Conservation (phyloP, 352 stramenopile species). For the Phytophthora sojae region DNA sequence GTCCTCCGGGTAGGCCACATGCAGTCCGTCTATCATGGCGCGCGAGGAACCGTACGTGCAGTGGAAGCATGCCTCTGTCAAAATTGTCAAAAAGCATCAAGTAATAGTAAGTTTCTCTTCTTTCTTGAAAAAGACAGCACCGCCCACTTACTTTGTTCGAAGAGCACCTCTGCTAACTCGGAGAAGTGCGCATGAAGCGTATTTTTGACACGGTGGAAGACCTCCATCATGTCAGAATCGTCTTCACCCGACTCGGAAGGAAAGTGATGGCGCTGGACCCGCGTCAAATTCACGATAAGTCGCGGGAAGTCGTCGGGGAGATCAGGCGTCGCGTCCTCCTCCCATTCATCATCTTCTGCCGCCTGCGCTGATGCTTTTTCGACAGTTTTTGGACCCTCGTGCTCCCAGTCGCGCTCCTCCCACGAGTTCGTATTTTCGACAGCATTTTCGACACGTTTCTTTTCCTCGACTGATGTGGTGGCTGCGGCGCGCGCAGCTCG, state of each 20-base stretch:
- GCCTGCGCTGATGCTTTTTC: neutral
- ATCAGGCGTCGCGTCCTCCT: constrained; percentile 39
- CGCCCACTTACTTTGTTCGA: constrained; percentile 60
- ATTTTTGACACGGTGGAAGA: constrained; percentile 56
- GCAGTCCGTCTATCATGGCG: constrained; percentile 55
- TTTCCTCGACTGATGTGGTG: neutral
- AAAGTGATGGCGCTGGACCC: constrained; percentile 64
- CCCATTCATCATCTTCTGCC: constrained; percentile 40
- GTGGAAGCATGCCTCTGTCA: constrained; percentile 68
- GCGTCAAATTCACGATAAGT: constrained; percentile 73
- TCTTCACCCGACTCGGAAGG: constrained; percentile 31
- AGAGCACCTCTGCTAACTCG: constrained; percentile 68
- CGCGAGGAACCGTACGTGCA: constrained; percentile 70
- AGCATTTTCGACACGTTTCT: constrained; percentile 19
- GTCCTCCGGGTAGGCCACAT: constrained; percentile 59
- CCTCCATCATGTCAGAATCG: constrained; percentile 40
- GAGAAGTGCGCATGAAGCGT: constrained; percentile 66
- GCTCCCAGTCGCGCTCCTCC: constrained; percentile 61
- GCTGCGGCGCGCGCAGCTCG: constrained; percentile 14
- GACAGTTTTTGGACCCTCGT: neutral
- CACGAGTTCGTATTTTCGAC: constrained; percentile 45
- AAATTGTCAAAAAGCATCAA: constrained; percentile 5
- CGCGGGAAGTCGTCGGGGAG: constrained; percentile 77
- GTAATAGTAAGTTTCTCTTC: neutral
- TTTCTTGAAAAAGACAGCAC: neutral